Base-by-base conservation (phyloP, 176 grass and related monocot genomes). In the Tuctoria greenei region DNA sequence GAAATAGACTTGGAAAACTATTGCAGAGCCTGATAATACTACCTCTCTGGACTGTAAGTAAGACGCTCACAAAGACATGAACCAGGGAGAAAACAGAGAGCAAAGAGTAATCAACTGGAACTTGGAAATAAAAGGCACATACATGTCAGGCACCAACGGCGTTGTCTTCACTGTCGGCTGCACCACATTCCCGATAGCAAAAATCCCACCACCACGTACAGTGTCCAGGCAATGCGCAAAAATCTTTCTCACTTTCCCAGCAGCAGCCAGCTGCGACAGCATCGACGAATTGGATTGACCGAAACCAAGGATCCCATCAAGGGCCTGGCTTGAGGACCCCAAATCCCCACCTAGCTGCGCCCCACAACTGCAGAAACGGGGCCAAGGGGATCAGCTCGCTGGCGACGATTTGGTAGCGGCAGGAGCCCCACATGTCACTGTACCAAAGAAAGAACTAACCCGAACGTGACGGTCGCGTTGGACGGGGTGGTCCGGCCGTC, bases 221-320 rank as follows among this genome's bases (percentile, higher is more conserved):
- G 95, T 97, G 72, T 93, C 95, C 75, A 97, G 81, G 72, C 95
- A 97, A 59, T 97, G 95, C 11, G 95, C 64, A 74, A 97, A 97
- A 39, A 92, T 77, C 84, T 93, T 97, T 7, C n/a, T 89, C 18
- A 92, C 88, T 84, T 93, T 97, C 37, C 91, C 84, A 20, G 86
- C 74, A 63, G 82, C 62, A 69, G 88, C 86, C 28, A 97, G 73
- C 66, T 97, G 95, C 8, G 95, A 92, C 5, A 97, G 67, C 80
- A 97, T 67, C 3, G 95, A 97, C 15, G 88, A 73, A 73, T 93
- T 91, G 17, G 95, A 40, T 67, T 97, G 95, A 24, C 95, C 95
- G 60, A 97, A 97, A 71, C 95, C 95, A 59, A 97, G 82, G 81
- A 97, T 97, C 68, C 95, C 95, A 54, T 97, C 95, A 44, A 97